Evolutionary conservation across 2,329 filamentous ascomycete genomes (phyloP).

Genomic region (Apiospora marii): DNA sequence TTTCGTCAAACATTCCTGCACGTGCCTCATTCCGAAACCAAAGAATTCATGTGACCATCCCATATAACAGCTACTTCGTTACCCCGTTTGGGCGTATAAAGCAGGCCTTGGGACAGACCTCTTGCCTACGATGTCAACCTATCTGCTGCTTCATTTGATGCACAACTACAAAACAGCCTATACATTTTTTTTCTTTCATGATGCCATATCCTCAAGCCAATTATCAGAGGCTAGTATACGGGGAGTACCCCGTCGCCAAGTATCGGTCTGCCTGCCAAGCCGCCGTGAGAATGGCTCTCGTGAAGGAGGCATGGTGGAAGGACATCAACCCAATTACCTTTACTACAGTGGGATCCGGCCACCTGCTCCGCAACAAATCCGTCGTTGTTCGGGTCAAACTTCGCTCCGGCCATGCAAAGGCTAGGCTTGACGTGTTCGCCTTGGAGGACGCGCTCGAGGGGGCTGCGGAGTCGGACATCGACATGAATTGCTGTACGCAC

Average conservation of each 20-base stretch:
- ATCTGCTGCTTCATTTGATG: too few species aligned
- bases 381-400: background rate
- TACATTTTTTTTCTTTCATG: too few species aligned
- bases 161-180: background rate
- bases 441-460: background rate
- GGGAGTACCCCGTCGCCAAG: background rate
- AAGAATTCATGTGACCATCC: background rate
- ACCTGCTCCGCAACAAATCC: background rate
- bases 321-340: background rate
- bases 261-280: background rate
- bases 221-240: background rate
- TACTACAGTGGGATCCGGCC: background rate
- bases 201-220: background rate
- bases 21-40: background rate
- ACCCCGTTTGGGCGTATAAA: background rate
- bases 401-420: background rate
- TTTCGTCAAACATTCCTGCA: background rate
- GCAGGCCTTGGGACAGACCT: background rate
- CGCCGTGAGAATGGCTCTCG: background rate
- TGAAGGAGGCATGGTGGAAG: background rate
- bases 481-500: background rate
- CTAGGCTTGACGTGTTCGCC: background rate
- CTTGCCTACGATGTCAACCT: background rate
- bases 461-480: background rate
- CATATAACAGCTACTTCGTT: background rate